These are phyloP conservation scores for Dryadomyces quercivorus DNA, from an alignment of 2,329 filamentous ascomycete species.

Conservation along the genomic window DNA sequence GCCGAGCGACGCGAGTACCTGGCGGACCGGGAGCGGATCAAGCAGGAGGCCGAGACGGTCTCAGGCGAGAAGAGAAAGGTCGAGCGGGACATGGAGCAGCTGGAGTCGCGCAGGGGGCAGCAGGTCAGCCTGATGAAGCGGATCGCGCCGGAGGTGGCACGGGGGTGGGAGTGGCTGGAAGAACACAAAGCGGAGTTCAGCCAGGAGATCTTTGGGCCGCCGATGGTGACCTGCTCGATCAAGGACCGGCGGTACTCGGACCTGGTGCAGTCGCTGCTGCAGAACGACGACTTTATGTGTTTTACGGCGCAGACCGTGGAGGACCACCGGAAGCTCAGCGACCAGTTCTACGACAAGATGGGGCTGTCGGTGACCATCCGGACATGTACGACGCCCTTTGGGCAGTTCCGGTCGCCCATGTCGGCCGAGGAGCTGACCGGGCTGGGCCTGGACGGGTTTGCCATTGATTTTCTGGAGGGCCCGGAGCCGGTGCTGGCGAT, in stretches of 20 bases:
- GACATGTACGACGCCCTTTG: constrained; percentile 42
- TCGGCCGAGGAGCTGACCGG: constrained; percentile 38
- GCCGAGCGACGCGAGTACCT: constrained; percentile 25
- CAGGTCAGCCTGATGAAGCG: constrained; percentile 53
- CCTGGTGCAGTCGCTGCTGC: constrained; percentile 39
- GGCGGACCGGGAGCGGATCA: constrained; percentile 9
- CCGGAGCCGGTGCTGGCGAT: constrained; percentile 77
- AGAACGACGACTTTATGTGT: constrained; percentile 41
- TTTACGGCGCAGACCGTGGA: constrained; percentile 65
- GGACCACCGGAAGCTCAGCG: constrained; percentile 64
- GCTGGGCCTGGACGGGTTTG: constrained; percentile 67
- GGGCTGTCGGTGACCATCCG: constrained; percentile 62
- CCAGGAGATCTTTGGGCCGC: constrained; percentile 67
- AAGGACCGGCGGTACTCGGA: constrained; percentile 56
- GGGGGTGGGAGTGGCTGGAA: constrained; percentile 74
- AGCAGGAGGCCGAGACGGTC: not conserved
- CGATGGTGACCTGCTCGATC: constrained; percentile 68
- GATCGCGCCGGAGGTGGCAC: constrained; percentile 49
- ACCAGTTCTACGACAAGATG: constrained; percentile 50
- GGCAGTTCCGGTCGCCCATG: constrained; percentile 42
- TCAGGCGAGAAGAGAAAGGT: constrained; percentile 12
- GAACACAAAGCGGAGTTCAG: constrained; percentile 57
- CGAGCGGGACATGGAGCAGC: constrained; percentile 26
- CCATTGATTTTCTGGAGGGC: constrained; percentile 66
- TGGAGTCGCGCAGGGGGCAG: constrained; percentile 66